Evolutionary conservation across 768 basidiomycete species (phyloP).

Genomic region (Hygrocybe coccinea): DNA sequence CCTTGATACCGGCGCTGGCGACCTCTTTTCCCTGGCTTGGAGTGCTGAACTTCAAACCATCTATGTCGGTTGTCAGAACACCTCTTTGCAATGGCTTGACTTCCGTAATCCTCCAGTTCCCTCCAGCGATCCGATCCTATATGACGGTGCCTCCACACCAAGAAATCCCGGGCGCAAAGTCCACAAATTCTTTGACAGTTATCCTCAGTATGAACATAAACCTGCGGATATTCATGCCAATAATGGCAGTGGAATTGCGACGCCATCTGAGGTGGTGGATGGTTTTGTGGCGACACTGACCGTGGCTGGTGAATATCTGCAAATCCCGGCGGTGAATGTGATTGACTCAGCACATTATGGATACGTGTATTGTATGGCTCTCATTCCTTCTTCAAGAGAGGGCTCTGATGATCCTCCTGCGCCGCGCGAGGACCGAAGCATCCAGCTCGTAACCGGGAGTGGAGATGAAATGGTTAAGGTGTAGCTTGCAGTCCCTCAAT

Average conservation of each 20-base stretch:
- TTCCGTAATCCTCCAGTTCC: conserved; percentile 36
- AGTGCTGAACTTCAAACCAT: conserved; percentile 61
- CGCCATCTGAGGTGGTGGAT: background rate
- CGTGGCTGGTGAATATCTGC: conserved; percentile 38
- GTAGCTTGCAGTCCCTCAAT: background rate
- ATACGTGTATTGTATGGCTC: conserved; percentile 79
- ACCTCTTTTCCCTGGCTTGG: conserved; percentile 84
- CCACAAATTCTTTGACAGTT: conserved; percentile 92
- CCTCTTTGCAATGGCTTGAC: conserved; percentile 85
- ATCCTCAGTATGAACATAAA: conserved; percentile 64
- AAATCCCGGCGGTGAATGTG: conserved; percentile 64
- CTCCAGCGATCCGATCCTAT: conserved; percentile 1
- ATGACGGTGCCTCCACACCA: conserved; percentile 36
- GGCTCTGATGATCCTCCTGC: conserved; percentile 25
- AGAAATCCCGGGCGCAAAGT: conserved; percentile 40
- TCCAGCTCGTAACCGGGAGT: conserved; percentile 74
- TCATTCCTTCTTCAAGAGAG: conserved; percentile 2
- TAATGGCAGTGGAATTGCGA: conserved; percentile 32
- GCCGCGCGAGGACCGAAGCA: conserved; percentile 22
- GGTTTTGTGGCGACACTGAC: conserved; percentile 16
- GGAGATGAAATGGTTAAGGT: conserved; percentile 92
- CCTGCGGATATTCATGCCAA: conserved; percentile 66
- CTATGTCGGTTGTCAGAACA: conserved; percentile 89
- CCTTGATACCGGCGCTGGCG: conserved; percentile 75
- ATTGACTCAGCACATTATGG: conserved; percentile 90